Conservation (phyloP, 1,284 basidiomycete species). For the Sanghuangporus baumii region DNA sequence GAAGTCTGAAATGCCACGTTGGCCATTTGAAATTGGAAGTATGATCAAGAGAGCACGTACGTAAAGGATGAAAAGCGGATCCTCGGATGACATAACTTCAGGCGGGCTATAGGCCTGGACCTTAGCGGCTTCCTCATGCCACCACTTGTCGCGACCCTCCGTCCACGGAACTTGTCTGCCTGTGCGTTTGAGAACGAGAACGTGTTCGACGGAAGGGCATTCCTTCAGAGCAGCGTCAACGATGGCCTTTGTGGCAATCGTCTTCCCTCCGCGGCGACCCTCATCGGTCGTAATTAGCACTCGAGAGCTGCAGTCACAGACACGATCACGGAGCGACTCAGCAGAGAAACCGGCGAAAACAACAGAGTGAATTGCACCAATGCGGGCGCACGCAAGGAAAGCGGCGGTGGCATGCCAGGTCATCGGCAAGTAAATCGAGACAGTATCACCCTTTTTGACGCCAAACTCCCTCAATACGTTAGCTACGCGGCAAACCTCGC, state of each 20-base stretch:
- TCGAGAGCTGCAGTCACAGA: slow-evolving; percentile 84
- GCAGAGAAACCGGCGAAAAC: slow-evolving; percentile 97
- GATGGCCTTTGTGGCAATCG: slow-evolving; percentile 94
- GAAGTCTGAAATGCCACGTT: slow-evolving; percentile 57
- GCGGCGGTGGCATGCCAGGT: slow-evolving; percentile 92
- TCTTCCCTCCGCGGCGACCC: slow-evolving; percentile 89
- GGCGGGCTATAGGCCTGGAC: slow-evolving; percentile 89
- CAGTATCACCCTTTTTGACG: slow-evolving; percentile 94
- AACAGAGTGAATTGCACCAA: slow-evolving; percentile 98
- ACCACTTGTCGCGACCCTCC: slow-evolving; percentile 90
- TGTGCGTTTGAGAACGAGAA: slow-evolving; percentile 87
- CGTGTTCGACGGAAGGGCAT: slow-evolving; percentile 84
- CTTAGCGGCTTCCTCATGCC: slow-evolving; percentile 86
- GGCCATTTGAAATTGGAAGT: slow-evolving; percentile 8
- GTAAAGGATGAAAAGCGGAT: slow-evolving; percentile 97
- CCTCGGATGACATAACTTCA: slow-evolving; percentile 85
- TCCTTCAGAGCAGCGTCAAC: slow-evolving; percentile 90
- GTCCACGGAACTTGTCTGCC: slow-evolving; percentile 83
- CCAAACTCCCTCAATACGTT: slow-evolving; percentile 91
- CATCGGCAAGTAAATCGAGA: slow-evolving; percentile 87
- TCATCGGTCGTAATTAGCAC: slow-evolving; percentile 97
- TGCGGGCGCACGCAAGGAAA: slow-evolving; percentile 95
- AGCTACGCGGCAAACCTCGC: slow-evolving; percentile 85
- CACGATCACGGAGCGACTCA: slow-evolving; percentile 93
- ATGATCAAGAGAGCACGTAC: slow-evolving; percentile 40